These are phyloP conservation scores for Xylariaceae sp. DNA, from an alignment of 2,329 filamentous ascomycete species.

Conservation along the genomic window DNA sequence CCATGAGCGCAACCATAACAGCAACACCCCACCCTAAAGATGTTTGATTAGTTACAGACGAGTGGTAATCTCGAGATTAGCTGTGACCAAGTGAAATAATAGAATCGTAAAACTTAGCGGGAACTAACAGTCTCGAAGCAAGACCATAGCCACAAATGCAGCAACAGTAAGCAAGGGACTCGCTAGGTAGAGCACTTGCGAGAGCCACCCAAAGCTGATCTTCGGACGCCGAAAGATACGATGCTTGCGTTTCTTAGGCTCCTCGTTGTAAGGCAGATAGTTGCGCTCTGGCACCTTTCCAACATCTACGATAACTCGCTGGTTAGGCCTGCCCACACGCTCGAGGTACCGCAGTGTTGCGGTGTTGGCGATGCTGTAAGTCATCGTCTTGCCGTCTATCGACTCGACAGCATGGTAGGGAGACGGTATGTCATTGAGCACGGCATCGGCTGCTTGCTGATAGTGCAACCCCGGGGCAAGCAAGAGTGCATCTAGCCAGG, in stretches of 20 bases:
- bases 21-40: slow-evolving; percentile 43
- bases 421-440: slow-evolving; percentile 37
- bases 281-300: slow-evolving; percentile 46
- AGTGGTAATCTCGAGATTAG: neutral
- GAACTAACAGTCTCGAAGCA: slow-evolving; percentile 42
- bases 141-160: slow-evolving; percentile 40
- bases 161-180: slow-evolving; percentile 43
- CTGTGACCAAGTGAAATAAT: neutral
- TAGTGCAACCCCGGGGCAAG: slow-evolving; percentile 57
- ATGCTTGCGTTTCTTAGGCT: slow-evolving; percentile 21
- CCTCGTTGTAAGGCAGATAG: slow-evolving; percentile 27
- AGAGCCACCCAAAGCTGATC: slow-evolving; percentile 41
- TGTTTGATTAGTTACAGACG: slow-evolving; percentile 5
- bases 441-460: slow-evolving; percentile 50
- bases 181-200: slow-evolving; percentile 45
- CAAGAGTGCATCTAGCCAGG: slow-evolving; percentile 51
- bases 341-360: slow-evolving; percentile 52
- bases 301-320: slow-evolving; percentile 52
- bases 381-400: slow-evolving; percentile 28
- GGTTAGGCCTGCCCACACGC: slow-evolving; percentile 51
- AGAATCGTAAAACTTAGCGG: neutral
- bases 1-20: slow-evolving; percentile 45
- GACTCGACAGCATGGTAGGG: slow-evolving; percentile 38
- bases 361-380: slow-evolving; percentile 41
- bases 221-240: slow-evolving; percentile 31